These are phyloP conservation scores for Linnemannia hyalina DNA, from an alignment of 192 early-diverging fungal genomes.

Conservation along the genomic window DNA sequence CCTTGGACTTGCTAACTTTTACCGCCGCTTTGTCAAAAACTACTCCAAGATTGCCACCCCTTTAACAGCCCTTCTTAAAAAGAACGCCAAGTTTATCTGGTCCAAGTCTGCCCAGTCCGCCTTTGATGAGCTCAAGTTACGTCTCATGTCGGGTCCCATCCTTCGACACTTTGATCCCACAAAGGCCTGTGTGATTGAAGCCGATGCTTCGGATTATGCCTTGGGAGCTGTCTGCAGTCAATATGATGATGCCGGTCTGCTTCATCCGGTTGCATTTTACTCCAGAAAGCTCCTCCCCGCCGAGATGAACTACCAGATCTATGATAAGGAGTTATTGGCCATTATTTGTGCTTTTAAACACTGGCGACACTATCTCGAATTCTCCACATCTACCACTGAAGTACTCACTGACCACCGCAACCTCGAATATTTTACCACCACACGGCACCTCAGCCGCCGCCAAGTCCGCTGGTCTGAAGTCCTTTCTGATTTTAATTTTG, in stretches of 20 bases:
- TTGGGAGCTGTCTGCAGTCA: conserved; percentile 57
- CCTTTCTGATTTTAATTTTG: conserved; percentile 40
- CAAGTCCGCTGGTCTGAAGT: no score
- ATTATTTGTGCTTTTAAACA: conserved; percentile 33
- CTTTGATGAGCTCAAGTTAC: conserved; percentile 41
- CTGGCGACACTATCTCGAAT: conserved; percentile 40
- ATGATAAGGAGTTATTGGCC: conserved; percentile 40
- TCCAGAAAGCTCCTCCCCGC: conserved; percentile 17
- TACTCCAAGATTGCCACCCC: conserved; percentile 46
- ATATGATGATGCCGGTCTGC: not conserved
- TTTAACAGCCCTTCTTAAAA: conserved; percentile 38
- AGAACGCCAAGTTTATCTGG: conserved; percentile 33
- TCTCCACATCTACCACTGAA: not conserved
- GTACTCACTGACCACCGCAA: conserved; percentile 34
- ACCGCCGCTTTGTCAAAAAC: conserved; percentile 45
- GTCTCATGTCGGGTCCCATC: conserved; percentile 49
- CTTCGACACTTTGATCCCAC: not conserved
- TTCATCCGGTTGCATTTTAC: conserved; percentile 31
- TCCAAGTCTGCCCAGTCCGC: conserved; percentile 1
- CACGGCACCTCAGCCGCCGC: conserved; percentile 30
- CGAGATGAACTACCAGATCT: conserved; percentile 40
- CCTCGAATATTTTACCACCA: conserved; percentile 54
- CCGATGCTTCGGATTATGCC: conserved; percentile 58
- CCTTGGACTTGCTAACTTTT: conserved; percentile 54
- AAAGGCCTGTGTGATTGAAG: conserved; percentile 42